Evolutionary conservation across 2,329 filamentous ascomycete genomes (phyloP), one percentile per base, ranked within the genome.

Genomic region (Fusarium sp.): DNA sequence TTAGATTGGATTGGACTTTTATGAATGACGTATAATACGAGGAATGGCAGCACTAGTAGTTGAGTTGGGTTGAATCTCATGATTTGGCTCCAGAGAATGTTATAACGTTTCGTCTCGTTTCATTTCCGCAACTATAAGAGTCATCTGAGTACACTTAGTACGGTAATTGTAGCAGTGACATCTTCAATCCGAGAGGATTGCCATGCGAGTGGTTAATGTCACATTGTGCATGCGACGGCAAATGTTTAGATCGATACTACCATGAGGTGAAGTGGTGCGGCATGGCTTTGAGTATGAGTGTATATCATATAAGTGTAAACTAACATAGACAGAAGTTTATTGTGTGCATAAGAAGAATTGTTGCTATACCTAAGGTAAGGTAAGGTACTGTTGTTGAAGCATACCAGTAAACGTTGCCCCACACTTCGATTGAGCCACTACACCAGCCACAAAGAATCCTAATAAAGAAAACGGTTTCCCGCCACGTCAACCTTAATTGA

Each of bases 1-100:
- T 65, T 76, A 75, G 75, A 77, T 71, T 79, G 78, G 73, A 76
- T 73, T 80, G 74, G 72, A 76, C 74, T 79, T 72, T 74, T 67
- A 79, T 74, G 75, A 78, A 66, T 63, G 56, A 77, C 44, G 75
- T 51, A 48, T 50, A 72, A 75, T 63, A 73, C 36, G 70, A 63
- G 67, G 64, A 61, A 73, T 72, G 64, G 68, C 72, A 75, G 70
- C 69, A 71, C 66, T 67, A 65, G 73, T 63, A 72, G 18, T 54
- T 69, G 44, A 22, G 50, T 47, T 48, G 36, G 7, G 14, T 24
- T 53, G 30, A 48, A 32, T 35, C 30, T 28, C 36, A 35, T 62
- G 22, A 39, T 39, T 69, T 55, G 17, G 24, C 20, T 20, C 28
- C 3, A 30, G 39, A 35, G 36, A 15, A 35, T n/a, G 24, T 7